These are phyloP conservation scores for Asterionellopsis glacialis DNA, from an alignment of 108 stramenopile genomes.

Conservation along the genomic window DNA sequence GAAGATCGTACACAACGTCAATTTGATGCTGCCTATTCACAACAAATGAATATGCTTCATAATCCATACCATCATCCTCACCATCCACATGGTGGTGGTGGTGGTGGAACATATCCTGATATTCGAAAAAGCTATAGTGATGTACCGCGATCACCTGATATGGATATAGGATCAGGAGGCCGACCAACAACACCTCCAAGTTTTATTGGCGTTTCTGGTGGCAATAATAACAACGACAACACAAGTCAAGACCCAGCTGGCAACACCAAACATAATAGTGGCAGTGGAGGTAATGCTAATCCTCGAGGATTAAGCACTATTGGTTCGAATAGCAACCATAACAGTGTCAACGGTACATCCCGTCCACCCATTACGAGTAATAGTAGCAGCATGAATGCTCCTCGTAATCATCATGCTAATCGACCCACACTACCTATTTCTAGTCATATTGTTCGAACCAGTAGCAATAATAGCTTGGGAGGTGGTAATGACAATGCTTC, in stretches of 20 bases:
- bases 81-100: background rate
- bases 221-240: too few relatives aligned
- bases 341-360: background rate
- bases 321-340: too few relatives aligned
- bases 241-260: too few relatives aligned
- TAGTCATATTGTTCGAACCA: background rate
- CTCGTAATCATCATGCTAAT: background rate
- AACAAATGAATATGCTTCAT: constrained; percentile 19
- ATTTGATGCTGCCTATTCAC: constrained; percentile 44
- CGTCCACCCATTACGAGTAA: background rate
- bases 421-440: constrained; percentile 11
- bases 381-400: background rate
- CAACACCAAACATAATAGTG: too few relatives aligned
- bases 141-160: background rate
- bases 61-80: constrained; percentile 24
- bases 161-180: background rate
- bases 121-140: background rate
- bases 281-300: too few relatives aligned
- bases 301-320: too few relatives aligned
- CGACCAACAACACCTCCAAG: background rate
- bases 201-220: background rate
- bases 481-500: constrained; percentile 1
- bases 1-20: constrained; percentile 82
- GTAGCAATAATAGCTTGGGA: background rate
- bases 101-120: background rate